Evolutionary conservation across 305 asterid genomes (phyloP).

Genomic region (Plantago coronopus): DNA sequence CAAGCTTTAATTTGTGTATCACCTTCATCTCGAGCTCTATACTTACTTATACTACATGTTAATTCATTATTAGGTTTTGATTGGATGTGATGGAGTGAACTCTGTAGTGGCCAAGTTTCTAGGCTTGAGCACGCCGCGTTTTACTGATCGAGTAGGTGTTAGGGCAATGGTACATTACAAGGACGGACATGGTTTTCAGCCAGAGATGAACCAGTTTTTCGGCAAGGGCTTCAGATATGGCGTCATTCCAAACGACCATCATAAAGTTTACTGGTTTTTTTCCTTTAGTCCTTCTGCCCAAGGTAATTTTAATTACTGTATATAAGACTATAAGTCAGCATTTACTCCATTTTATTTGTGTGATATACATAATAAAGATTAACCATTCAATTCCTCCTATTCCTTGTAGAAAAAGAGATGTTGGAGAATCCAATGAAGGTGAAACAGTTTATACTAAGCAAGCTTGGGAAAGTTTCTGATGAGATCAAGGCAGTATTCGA

Average conservation of each 20-base stretch:
- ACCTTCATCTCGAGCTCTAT: no score
- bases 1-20: no score
- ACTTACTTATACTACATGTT: no score
- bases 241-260: constrained; percentile 33
- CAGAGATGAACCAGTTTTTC: constrained; percentile 28
- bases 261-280: constrained; percentile 39
- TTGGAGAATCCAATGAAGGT: constrained; percentile 40
- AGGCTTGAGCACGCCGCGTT: constrained; percentile 34
- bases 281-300: constrained; percentile 23
- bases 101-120: constrained; percentile 45
- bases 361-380: no score
- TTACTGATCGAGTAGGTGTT: constrained; percentile 27
- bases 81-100: constrained; percentile 52
- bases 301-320: no score
- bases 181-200: constrained; percentile 40
- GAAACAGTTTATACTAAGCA: constrained; percentile 49
- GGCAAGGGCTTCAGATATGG: constrained; percentile 40
- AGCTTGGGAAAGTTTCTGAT: constrained; percentile 38
- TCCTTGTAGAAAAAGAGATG: constrained; percentile 34
- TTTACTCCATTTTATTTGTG: no score
- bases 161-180: constrained; percentile 31
- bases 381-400: no score
- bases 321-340: no score
- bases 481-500: constrained; percentile 33
- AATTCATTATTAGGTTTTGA: constrained; percentile 32